These are phyloP conservation scores for Niveomyces coronatus DNA, from an alignment of 2,329 filamentous ascomycete genomes.

Conservation along the genomic window DNA sequence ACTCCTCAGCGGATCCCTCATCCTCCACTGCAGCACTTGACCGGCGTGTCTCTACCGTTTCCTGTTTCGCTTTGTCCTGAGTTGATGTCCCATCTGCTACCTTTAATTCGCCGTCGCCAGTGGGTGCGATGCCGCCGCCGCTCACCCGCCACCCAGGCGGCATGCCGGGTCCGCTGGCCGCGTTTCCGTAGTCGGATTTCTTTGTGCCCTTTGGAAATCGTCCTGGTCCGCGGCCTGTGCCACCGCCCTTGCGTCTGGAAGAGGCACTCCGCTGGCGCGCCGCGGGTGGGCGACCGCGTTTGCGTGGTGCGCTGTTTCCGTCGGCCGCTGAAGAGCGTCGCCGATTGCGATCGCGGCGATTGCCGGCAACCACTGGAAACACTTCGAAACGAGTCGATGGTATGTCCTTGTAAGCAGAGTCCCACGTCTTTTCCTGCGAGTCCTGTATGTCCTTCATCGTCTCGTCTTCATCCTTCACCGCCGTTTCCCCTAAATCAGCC, in stretches of 20 bases:
- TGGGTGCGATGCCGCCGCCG: conserved; percentile 11
- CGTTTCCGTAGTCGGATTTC: conserved; percentile 58
- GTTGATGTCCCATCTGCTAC: conserved; percentile 16
- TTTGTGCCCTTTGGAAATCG: conserved; percentile 60
- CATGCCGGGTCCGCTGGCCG: conserved; percentile 52
- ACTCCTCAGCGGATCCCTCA: conserved; percentile 4
- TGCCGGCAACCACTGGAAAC: conserved; percentile 53
- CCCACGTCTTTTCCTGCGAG: conserved; percentile 31
- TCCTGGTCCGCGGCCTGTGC: conserved; percentile 53
- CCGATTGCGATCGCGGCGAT: conserved; percentile 38
- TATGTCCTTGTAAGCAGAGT: conserved; percentile 42
- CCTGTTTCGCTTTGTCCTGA: conserved; percentile 24
- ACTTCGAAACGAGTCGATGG: conserved; percentile 66
- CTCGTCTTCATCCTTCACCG: conserved; percentile 17
- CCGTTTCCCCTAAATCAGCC: conserved; percentile 21
- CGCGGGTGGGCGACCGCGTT: conserved; percentile 25
- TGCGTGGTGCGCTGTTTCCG: conserved; percentile 2
- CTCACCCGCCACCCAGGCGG: conserved; percentile 44
- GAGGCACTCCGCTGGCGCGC: conserved; percentile 22
- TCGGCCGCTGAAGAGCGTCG: conserved; percentile 19
- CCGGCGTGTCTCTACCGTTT: conserved; percentile 16
- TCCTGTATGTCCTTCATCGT: conserved; percentile 18
- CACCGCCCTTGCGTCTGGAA: conserved; percentile 46
- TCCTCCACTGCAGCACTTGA: conserved; percentile 15
- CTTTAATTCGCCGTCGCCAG: conserved; percentile 10